Percentiles rank a stretch among this genome's conserved stretches.
These are phyloP conservation scores for Ceratocystis cacaofunesta DNA, from an alignment of 2,329 filamentous ascomycete species.

Conservation along the genomic window DNA sequence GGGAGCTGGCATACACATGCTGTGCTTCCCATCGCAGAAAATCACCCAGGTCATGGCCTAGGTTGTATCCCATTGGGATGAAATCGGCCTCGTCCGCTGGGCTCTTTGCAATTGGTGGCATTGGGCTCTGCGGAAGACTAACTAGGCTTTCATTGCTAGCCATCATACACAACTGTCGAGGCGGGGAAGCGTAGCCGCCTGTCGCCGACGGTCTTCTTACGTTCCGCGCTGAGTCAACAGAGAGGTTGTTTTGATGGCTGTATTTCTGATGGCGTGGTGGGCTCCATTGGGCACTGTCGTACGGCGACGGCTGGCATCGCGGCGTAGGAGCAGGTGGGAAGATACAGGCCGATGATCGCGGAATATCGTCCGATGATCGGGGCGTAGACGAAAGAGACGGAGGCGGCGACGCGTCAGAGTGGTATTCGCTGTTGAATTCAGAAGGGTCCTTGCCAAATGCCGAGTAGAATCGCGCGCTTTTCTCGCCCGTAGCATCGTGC, in stretches of 20 bases:
- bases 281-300: neutral
- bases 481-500: neutral
- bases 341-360: conserved; percentile 2
- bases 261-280: neutral
- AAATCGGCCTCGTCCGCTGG: conserved; percentile 26
- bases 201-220: neutral
- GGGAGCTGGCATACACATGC: conserved; percentile 28
- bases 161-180: neutral
- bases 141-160: conserved; percentile 24
- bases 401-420: neutral
- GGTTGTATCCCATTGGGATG: conserved; percentile 46
- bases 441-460: neutral
- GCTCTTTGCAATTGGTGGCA: conserved; percentile 31
- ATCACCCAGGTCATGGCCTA: conserved; percentile 43
- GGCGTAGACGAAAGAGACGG: conserved; percentile 8
- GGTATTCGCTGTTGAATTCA: neutral
- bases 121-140: conserved; percentile 37
- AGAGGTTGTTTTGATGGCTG: neutral
- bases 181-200: neutral
- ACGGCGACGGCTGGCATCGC: conserved; percentile 9
- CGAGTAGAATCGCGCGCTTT: conserved; percentile 1
- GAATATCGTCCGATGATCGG: conserved; percentile 10
- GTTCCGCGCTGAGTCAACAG: neutral
- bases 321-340: conserved; percentile 1
- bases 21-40: conserved; percentile 44